These are phyloP conservation scores for Ustilago crameri DNA, from an alignment of 1,284 basidiomycete genomes.

Conservation along the genomic window DNA sequence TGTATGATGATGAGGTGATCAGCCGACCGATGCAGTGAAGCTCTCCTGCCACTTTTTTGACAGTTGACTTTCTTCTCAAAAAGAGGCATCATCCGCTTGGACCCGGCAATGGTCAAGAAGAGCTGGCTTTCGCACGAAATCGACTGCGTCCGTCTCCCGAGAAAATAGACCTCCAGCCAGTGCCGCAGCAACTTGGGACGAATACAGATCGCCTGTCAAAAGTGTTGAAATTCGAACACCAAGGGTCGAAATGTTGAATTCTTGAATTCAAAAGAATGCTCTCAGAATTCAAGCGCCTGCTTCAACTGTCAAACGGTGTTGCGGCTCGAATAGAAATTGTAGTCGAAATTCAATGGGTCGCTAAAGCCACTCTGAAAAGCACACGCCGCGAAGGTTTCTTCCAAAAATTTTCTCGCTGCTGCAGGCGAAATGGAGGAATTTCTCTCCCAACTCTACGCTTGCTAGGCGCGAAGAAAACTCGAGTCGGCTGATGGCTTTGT, in stretches of 20 bases:
- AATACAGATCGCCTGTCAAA: background rate
- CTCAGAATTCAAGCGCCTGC: background rate
- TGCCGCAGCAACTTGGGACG: slow-evolving; percentile 39
- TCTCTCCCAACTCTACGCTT: no score
- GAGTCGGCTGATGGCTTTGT: no score
- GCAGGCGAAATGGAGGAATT: slow-evolving; percentile 6
- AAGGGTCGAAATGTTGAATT: background rate
- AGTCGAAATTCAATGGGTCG: background rate
- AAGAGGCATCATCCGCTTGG: slow-evolving; percentile 8
- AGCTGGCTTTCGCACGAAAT: slow-evolving; percentile 32
- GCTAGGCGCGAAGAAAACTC: no score
- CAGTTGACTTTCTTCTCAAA: slow-evolving; percentile 14
- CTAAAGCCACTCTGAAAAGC: no score
- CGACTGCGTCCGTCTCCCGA: background rate
- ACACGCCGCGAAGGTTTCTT: slow-evolving; percentile 18
- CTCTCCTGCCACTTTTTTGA: slow-evolving; percentile 5
- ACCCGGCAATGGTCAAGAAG: slow-evolving; percentile 14
- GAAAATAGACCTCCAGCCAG: slow-evolving; percentile 8
- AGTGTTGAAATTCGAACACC: background rate
- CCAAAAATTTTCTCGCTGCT: slow-evolving; percentile 36
- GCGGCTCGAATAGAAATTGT: background rate
- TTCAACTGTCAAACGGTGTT: no score
- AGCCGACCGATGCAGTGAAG: no score
- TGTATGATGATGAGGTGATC: no score
- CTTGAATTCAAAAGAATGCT: background rate